Evolutionary conservation across 768 basidiomycete genomes (phyloP), one percentile per base, ranked within the genome.

Genomic region (Albatrellus ellisii): DNA sequence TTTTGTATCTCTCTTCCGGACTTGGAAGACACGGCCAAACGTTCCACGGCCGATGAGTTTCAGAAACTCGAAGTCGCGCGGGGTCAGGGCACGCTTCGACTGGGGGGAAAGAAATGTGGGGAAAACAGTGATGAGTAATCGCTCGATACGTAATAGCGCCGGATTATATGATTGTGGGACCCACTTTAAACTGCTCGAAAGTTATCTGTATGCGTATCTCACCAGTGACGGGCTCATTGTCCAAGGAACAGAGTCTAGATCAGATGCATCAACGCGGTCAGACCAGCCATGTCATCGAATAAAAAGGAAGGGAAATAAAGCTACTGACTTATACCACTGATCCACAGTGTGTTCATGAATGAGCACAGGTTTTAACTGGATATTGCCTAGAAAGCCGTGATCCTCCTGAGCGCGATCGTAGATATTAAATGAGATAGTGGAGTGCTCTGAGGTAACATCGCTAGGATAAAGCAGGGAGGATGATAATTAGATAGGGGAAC

Each of bases 31-130:
- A 42, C 90, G 86, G 36, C 92, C 95, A 59, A 99, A 99, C 0
- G 95, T 98, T 2, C 95, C 95, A 37, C 91, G 79, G 44, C 95
- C 95, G 62, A 99, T 98, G 44, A 99, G 83, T 61, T 95, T 95
- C 56, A 99, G 78, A 65, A 98, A 95, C 57, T 98, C 94, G 55
- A 99, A 99, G 58, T 97, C 94, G 56, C 85, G 79, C 24, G 92
- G 91, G n/a, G 77, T 84, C 38, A 97, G 73, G 4, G 85, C 77
- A 34, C 79, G 77, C 65, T 85, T 89, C 36, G 77, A 83, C 87
- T 89, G 58, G 26, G 25, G 10, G 39, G 20, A 26, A 38, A 26
- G 28, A 4, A 12, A 27, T 51, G 42, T 47, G 49, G 51, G 43
- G 48, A 42, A 46, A 41, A 45, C 21, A 15, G 41, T 17, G 17